phyloP scores from a whole-genome alignment of 2,329 filamentous ascomycete genomes.

The Talaromyces verruculosus region DNA sequence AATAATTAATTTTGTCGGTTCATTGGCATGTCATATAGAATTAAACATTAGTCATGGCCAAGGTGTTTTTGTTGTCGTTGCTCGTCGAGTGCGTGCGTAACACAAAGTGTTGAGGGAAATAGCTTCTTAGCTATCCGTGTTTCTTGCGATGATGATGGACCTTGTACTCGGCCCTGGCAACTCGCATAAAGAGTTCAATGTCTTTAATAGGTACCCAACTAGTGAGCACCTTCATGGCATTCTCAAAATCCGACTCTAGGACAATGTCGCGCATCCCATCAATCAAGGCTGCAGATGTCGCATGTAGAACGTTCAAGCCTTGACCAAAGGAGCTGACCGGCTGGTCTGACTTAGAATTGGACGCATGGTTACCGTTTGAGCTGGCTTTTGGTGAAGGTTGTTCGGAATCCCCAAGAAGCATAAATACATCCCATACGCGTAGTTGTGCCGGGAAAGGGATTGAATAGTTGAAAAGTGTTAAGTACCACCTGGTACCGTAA shows the following conservation, averaged over 20 bases:
- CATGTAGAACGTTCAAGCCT: conserved; percentile 84
- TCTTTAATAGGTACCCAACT: conserved; percentile 93
- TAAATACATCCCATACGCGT: conserved; percentile 96
- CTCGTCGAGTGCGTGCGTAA: background rate
- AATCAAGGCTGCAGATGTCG: conserved; percentile 83
- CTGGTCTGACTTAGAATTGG: conserved; percentile 7
- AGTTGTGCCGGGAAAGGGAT: conserved; percentile 93
- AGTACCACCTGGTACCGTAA: conserved; percentile 96
- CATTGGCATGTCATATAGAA: background rate
- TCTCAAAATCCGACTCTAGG: conserved; percentile 92
- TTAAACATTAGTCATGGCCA: background rate
- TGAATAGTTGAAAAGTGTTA: conserved; percentile 95
- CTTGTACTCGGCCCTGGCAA: conserved; percentile 85
- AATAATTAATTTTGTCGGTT: background rate
- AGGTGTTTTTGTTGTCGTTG: background rate
- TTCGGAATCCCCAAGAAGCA: conserved; percentile 81
- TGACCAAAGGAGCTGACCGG: conserved; percentile 50
- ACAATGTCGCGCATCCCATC: conserved; percentile 86
- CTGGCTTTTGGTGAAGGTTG: conserved; percentile 33
- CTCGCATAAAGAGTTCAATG: conserved; percentile 88
- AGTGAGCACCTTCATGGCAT: conserved; percentile 94
- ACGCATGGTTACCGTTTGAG: background rate
- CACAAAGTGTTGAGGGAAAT: background rate
- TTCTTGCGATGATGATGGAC: conserved; percentile 54
- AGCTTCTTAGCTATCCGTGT: conserved; percentile 1